Base-by-base conservation (phyloP, 2,329 filamentous ascomycete species). In the Davidsoniella eucalypti region DNA sequence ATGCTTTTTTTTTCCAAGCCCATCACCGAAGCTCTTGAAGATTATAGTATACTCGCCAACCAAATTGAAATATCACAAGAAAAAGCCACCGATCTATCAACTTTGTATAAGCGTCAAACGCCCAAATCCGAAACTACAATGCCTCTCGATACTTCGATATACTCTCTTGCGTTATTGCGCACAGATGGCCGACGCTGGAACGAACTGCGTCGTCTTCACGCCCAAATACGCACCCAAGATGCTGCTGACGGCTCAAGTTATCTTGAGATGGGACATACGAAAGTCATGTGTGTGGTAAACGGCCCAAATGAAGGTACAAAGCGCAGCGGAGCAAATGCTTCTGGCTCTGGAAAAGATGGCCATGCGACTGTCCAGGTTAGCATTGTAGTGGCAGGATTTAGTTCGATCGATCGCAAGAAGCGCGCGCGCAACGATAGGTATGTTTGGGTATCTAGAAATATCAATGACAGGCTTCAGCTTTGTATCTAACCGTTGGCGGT, bases 241-340 rank as follows among this genome's bases (percentile, higher is more conserved):
- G 83, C 88, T 46, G 87, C 88, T 50, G 92, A 96, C 59, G 92
- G 92, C 36, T 94, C 85, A 42, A 86, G 83, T 54, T 94, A 94
- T 66, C 78, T 96, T 53, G 87, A 94, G 63, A 94, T 94, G 82
- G 92, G 92, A 59, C 94, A 96, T 67, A 98, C 92, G 18, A 92
- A 94, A 63, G 82, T 98, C 58, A 85, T 96, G 67, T 95, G 90
- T 66, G 87, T 88, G 21, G 81, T 98, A 44, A 79, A 81, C 1
- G 92, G 92, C 0, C 92, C 92, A 0, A 78, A 76, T 37, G 92
- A 98, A 61, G 59, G 41, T 37, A 49, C 47, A 12, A 45, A 59
- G 58, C 14, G 56, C 55, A 23, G 36, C 5, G 37, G 25, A 6
- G 17, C 21, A 26, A 33, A 41, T 8, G 17, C 38, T 10, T 17